Evolutionary conservation across 345 rosid genomes (phyloP), one percentile per base, ranked within the genome.

Genomic region (Excoecaria agallocha): DNA sequence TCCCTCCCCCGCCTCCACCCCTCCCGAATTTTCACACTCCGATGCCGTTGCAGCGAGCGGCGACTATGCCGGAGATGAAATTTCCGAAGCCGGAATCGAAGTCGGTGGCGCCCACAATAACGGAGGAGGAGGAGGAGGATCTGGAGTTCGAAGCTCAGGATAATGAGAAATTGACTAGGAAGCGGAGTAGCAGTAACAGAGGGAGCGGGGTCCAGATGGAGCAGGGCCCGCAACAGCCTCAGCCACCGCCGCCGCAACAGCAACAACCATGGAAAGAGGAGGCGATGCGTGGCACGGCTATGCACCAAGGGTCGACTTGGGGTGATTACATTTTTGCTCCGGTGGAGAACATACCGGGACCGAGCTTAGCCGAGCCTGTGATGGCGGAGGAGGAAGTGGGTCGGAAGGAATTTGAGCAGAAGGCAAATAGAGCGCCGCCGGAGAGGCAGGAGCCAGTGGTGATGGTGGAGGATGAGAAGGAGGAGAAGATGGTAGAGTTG

Each of bases 21-120:
- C 35, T 66, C 8, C 68, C 24, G 5, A 73, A 3, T 69, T 76
- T 57, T 7, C 73, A 71, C 55, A 66, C 68, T 12, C 63, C 78
- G 38, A 25, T 19, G 17, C 85, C 76, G 0, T 82, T 94, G 24
- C 90, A 87, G 81, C 87, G 97, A 0, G 91, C 99, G 16, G 83
- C 85, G 38, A 90, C 88, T 71, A 84, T 91, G 96, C 99, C 98
- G 55, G 97, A 85, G 80, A 88, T 91, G 70, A 90, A 91, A 79
- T 72, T 86, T 81, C 84, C 79, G 76, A 88, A 88, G 59, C 70
- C 78, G 74, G 87, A 81, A 71, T 12, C 69, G 39, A 77, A 72
- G 61, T 81, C 86, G 9, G 79, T 74, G 45, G 89, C 85, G 30
- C 84, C 89, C 37, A 83, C 89, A 10, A 87, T 86, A 17, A 59